A percentile compares a stretch with the other conserved stretches of the same genome.
Evolutionary conservation across 1,139 yeast genomes (phyloP).

Genomic region (Keqinozyma sinolaborantium): DNA sequence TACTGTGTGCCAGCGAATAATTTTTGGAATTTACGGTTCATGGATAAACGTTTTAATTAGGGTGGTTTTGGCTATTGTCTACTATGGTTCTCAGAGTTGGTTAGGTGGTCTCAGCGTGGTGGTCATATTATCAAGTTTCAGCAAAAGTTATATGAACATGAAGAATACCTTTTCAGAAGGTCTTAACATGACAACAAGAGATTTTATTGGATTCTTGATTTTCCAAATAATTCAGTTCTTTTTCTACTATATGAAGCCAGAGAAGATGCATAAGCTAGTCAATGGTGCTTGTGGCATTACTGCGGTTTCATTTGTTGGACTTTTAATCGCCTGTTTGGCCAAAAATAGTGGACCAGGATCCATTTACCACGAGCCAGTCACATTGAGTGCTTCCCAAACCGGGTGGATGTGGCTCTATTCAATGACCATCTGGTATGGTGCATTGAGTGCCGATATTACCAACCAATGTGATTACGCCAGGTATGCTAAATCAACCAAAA

Average conservation of each 20-base stretch:
- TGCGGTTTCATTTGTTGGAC: conserved; percentile 8
- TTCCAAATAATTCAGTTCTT: conserved; percentile 11
- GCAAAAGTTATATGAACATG: conserved; percentile 10
- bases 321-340: no score
- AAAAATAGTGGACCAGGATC: conserved; percentile 12
- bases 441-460: conserved; percentile 29
- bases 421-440: conserved; percentile 13
- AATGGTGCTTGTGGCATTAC: conserved; percentile 8
- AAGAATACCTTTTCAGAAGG: conserved; percentile 11
- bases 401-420: conserved; percentile 14
- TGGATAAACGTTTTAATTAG: conserved; percentile 11
- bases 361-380: conserved; percentile 8
- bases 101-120: conserved; percentile 11
- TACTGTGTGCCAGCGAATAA: conserved; percentile 13
- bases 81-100: conserved; percentile 14
- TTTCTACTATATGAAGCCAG: conserved; percentile 11
- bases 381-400: conserved; percentile 5
- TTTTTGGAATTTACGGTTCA: conserved; percentile 14
- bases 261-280: conserved; percentile 9
- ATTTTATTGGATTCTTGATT: conserved; percentile 12
- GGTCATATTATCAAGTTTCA: conserved; percentile 9
- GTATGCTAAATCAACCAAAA: conserved; percentile 19
- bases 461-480: conserved; percentile 41
- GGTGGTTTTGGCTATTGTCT: conserved; percentile 12
- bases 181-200: conserved; percentile 12